Evolutionary conservation across 495 filamentous ascomycete species (phyloP), one percentile per base, ranked within the genome.

Genomic region (Podospora tetraspora): DNA sequence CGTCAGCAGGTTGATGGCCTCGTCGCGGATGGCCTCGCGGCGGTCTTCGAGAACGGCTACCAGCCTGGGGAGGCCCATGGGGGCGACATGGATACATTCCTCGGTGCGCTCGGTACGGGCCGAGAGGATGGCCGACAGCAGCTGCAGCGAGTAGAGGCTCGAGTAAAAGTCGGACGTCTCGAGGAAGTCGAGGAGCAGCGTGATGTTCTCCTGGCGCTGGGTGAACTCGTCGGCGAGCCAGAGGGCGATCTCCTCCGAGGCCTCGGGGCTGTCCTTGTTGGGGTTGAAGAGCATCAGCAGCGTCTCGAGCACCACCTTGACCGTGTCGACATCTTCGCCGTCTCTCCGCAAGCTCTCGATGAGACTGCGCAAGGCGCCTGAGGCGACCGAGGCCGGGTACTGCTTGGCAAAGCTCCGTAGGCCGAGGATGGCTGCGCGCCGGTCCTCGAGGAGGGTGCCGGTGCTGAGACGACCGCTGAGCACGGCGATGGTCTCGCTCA

Each of bases 191-290:
- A 98, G 85, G 58, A 99, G 85, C 43, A 94, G 81, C 0, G 92
- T 96, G 67, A 98, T 95, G 79, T 99, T 98, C 79, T 98, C 95
- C 90, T 98, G 94, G 71, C 93, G 91, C 85, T 97, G 93, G 32
- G 96, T 98, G 73, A 99, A 99, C 77, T 97, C 94, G 80, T 99
- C 95, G 61, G 95, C 94, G 65, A 99, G 85, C 94, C 94, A 98
- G 7, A 97, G 86, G 29, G 92, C 91, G 74, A 99, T 96, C 77
- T 99, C 95, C 67, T 97, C 96, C 16, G 93, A 96, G 57, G 95
- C 93, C 84, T 99, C 95, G 62, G 93, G 92, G 70, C 85, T 87
- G 66, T 81, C 79, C 62, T 81, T 77, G 70, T 86, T 84, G 22
- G 84, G 84, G 68, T 73, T 85, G 80, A 97, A 98, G 57, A 99